Evolutionary conservation across 2,329 filamentous ascomycete species (phyloP), one percentile per base, ranked within the genome.

Genomic region (Triangularia verruculosa): DNA sequence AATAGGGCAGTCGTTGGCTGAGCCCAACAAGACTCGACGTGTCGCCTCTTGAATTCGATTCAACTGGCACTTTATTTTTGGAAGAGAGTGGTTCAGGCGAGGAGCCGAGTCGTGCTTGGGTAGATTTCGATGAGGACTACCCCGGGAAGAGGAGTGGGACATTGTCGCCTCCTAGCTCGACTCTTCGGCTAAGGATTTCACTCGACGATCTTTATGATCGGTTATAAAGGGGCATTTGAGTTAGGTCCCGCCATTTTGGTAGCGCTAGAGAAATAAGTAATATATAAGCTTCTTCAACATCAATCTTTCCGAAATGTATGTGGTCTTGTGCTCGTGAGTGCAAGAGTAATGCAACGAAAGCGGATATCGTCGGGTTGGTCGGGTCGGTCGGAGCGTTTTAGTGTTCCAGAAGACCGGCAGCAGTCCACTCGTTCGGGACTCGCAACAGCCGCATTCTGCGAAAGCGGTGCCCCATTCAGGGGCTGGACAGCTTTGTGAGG

Each of bases 311-410:
- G 34, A 9, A 20, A 34, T 6, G 8, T 32, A 5, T 17, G 54
- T 54, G 51, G 7, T 53, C 15, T 20, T 4, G n/a, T 7, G 13
- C 9, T 3, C 3, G 43, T 11, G 6, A 6, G 11, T 7, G 27
- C 4, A 2, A 57, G 24, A 30, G 25, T 20, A 43, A 43, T 58
- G 56, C 43, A 47, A 43, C 56, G 32, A 25, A 20, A 59, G 39
- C 57, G 57, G 57, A 59, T 59, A 59, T 30, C 57, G 39, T 59
- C 57, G 57, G 57, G 20, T 59, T 13, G 57, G 22, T 24, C 28
- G 43, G 57, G 20, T 59, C 15, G 57, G 22, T 24, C 28, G 43
- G 22, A 54, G 52, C 32, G 39, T 59, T 52, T 47, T 17, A 47
- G 39, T 20, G 39, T 47, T 47, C 39, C 39, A 47, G 39, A 47